Evolutionary conservation across 2,329 filamentous ascomycete genomes (phyloP).

Genomic region (Neofusicoccum parvum): DNA sequence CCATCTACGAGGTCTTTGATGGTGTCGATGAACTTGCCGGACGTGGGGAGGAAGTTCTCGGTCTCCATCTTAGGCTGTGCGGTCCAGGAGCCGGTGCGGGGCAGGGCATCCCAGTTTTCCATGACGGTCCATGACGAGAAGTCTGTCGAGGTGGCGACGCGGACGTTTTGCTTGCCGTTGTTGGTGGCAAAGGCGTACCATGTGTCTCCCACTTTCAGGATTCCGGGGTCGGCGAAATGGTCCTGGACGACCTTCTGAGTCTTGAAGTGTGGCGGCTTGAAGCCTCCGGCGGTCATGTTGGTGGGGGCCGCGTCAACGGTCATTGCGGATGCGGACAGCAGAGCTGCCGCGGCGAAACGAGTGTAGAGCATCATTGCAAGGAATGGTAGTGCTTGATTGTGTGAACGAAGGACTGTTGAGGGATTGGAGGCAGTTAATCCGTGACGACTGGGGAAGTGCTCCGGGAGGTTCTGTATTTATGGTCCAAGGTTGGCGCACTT

Average conservation of each 20-base stretch:
- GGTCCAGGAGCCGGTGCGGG: constrained; percentile 32
- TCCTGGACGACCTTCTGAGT: background rate
- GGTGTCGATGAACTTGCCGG: background rate
- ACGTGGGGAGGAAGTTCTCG: background rate
- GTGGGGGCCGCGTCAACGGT: background rate
- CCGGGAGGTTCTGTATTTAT: constrained; percentile 9
- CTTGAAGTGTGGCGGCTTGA: constrained; percentile 13
- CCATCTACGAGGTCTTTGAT: background rate
- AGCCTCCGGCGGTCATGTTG: background rate
- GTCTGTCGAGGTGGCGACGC: constrained; percentile 41
- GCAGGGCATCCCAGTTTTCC: constrained; percentile 33
- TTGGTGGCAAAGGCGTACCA: constrained; percentile 44
- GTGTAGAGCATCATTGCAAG: constrained; percentile 6
- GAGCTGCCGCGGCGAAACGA: constrained; percentile 5
- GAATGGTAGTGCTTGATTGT: background rate
- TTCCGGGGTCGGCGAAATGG: constrained; percentile 40
- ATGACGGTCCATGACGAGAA: constrained; percentile 37
- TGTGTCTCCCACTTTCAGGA: constrained; percentile 33
- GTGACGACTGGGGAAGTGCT: background rate
- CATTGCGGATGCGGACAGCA: constrained; percentile 5
- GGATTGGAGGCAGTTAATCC: background rate
- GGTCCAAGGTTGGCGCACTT: background rate
- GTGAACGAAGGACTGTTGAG: background rate
- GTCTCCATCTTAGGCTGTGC: constrained; percentile 5
- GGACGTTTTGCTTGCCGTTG: constrained; percentile 31